Evolutionary conservation across 1,139 yeast species (phyloP).

Genomic region (Kluyveromyces marxianus): DNA sequence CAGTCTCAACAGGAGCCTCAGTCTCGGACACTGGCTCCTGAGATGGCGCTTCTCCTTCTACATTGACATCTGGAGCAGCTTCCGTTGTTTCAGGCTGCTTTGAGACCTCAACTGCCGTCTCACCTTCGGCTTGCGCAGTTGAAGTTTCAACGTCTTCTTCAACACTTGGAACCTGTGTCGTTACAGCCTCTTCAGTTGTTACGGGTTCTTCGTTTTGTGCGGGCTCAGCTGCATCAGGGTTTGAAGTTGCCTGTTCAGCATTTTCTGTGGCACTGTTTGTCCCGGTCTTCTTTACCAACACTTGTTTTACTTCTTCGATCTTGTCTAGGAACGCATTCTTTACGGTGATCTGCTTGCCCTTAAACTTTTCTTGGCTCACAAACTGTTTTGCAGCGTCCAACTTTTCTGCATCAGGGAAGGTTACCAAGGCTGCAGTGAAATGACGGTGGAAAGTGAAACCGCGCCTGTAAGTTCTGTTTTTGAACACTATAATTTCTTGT

Average conservation of each 20-base stretch:
- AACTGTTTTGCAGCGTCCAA: conserved; percentile 40
- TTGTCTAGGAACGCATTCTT: conserved; percentile 38
- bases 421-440: conserved; percentile 47
- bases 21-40: too few species aligned
- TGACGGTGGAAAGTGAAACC: conserved; percentile 28
- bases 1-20: neutral
- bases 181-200: neutral
- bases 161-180: neutral
- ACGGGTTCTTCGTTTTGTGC: neutral
- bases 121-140: neutral
- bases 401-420: conserved; percentile 38
- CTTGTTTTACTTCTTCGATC: conserved; percentile 37
- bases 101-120: neutral
- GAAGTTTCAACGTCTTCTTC: neutral
- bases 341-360: conserved; percentile 34
- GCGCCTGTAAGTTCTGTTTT: conserved; percentile 28
- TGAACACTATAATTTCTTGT: conserved; percentile 41
- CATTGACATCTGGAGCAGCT: neutral
- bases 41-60: too few species aligned
- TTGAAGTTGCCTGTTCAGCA: neutral
- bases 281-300: conserved; percentile 26
- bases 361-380: conserved; percentile 31
- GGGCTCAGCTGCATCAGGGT: neutral
- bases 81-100: neutral
- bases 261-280: neutral